Evolutionary conservation across 345 rosid species (phyloP).

Genomic region (Linum tenue): DNA sequence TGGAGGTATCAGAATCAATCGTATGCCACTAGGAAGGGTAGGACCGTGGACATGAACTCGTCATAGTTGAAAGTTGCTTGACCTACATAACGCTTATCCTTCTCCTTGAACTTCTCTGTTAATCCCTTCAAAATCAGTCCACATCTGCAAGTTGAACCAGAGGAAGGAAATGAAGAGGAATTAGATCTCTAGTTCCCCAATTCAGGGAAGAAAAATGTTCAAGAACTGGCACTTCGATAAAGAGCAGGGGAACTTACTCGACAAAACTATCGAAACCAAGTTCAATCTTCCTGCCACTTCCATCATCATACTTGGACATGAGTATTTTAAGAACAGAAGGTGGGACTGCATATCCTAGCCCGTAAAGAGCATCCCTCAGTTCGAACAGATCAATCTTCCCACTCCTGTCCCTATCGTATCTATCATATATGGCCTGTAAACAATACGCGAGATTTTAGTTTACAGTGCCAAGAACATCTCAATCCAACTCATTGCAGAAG

Average conservation of each 20-base stretch:
- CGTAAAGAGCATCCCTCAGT: constrained; percentile 50
- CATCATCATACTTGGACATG: constrained; percentile 39
- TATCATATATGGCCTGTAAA: constrained; percentile 47
- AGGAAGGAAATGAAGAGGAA: not conserved
- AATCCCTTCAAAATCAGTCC: constrained; percentile 69
- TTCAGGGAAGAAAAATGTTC: not conserved
- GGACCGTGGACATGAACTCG: constrained; percentile 46
- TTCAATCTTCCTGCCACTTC: constrained; percentile 34
- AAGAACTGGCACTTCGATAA: not conserved
- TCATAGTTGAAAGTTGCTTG: constrained; percentile 45
- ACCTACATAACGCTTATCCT: constrained; percentile 37
- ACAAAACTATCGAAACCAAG: constrained; percentile 56
- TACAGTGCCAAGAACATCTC: too few relatives aligned
- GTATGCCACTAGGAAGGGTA: constrained; percentile 52
- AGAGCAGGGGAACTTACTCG: constrained; percentile 37
- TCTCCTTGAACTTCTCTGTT: constrained; percentile 66
- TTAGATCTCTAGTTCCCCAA: not conserved
- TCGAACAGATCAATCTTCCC: constrained; percentile 51
- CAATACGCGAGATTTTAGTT: not conserved
- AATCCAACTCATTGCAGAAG: too few relatives aligned
- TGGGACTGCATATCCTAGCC: constrained; percentile 51
- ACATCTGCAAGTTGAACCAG: constrained; percentile 39
- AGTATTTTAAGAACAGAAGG: constrained; percentile 52
- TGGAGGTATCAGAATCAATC: constrained; percentile 19
- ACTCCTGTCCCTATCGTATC: constrained; percentile 57